Evolutionary conservation across 805 yeast species (phyloP).

Genomic region (Starmerella stigmatis): DNA sequence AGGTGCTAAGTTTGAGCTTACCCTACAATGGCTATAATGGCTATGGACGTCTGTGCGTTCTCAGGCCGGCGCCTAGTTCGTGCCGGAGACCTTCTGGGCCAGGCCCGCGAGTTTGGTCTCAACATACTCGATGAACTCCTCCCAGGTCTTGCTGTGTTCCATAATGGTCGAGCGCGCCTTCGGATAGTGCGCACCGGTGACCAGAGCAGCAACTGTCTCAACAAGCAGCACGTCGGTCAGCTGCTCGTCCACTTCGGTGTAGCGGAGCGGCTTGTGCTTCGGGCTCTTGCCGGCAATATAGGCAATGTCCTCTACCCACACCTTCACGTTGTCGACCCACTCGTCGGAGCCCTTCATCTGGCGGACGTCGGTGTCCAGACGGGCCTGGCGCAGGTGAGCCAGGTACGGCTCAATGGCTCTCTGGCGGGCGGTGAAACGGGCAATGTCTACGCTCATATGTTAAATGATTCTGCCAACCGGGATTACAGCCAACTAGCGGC

Average conservation of each 20-base stretch:
- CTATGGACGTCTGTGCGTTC: too few relatives aligned
- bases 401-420: neutral
- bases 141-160: neutral
- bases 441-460: neutral
- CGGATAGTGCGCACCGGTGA: slow-evolving; percentile 4
- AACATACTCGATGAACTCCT: neutral
- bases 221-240: neutral
- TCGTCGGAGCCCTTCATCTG: slow-evolving; percentile 1
- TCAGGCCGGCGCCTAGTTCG: too few relatives aligned
- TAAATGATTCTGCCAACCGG: neutral
- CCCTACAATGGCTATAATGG: too few relatives aligned
- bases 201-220: slow-evolving; percentile 1
- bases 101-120: neutral
- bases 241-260: neutral
- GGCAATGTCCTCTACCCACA: neutral
- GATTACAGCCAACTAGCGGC: neutral
- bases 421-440: neutral
- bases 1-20: too few relatives aligned
- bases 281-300: neutral
- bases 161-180: neutral
- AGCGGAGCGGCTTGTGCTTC: neutral
- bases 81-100: neutral
- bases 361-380: slow-evolving; percentile 1
- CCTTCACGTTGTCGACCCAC: slow-evolving; percentile 2
- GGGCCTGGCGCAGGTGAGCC: slow-evolving; percentile 1